Evolutionary conservation across 371 early-diverging fungal species (phyloP).

Genomic region (Actinomortierella wolfii): DNA sequence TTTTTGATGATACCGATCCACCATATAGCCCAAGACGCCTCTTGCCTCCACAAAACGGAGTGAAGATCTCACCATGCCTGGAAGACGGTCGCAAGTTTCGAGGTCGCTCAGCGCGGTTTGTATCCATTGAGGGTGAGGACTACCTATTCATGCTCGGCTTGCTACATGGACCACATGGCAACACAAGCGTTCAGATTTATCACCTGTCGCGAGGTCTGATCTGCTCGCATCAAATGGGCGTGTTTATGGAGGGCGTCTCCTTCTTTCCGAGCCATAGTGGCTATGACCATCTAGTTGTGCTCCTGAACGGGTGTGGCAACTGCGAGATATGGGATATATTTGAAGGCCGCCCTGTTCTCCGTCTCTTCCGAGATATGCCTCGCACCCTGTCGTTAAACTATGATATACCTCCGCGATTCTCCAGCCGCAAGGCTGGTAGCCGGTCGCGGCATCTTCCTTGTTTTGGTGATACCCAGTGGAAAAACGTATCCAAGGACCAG

Average conservation of each 20-base stretch:
- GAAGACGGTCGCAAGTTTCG: slow-evolving; percentile 9
- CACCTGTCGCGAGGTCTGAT: not conserved
- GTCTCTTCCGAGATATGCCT: slow-evolving; percentile 6
- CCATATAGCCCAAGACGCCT: too few relatives aligned
- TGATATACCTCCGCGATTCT: not conserved
- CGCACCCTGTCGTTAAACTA: not conserved
- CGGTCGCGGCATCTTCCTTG: too few relatives aligned
- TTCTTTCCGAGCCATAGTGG: slow-evolving; percentile 17
- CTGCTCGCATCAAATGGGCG: slow-evolving; percentile 14
- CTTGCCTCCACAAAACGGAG: too few relatives aligned
- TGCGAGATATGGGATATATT: slow-evolving; percentile 43
- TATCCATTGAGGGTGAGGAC: slow-evolving; percentile 1
- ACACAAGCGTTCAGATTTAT: too few relatives aligned
- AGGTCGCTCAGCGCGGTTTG: not conserved
- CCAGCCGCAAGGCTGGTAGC: not conserved
- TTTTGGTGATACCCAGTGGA: too few relatives aligned
- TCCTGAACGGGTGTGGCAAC: slow-evolving; percentile 25
- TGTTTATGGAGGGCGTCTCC: slow-evolving; percentile 26
- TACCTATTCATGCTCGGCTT: too few relatives aligned
- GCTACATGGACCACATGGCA: too few relatives aligned
- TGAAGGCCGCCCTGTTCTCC: slow-evolving; percentile 17
- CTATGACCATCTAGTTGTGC: slow-evolving; percentile 20
- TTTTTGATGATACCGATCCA: too few relatives aligned
- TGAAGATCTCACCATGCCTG: too few relatives aligned
- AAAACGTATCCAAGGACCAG: too few relatives aligned